Conservation (phyloP, 1,139 yeast genomes). For the Suhomyces guaymorum region DNA sequence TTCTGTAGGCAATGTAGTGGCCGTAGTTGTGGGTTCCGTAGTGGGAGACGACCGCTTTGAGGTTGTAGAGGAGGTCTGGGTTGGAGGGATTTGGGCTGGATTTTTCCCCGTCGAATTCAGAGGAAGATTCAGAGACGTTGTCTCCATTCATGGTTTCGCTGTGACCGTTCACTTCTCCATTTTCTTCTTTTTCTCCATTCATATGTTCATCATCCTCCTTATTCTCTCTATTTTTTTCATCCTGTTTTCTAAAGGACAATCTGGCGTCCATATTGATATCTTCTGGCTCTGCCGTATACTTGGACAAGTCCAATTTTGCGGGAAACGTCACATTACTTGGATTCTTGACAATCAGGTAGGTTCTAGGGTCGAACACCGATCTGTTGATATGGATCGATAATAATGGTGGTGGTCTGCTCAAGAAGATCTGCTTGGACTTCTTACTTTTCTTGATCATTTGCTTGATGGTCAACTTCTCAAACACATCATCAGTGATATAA, state of each 20-base stretch:
- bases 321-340: slow-evolving; percentile 82
- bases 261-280: slow-evolving; percentile 82
- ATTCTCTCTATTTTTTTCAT: slow-evolving; percentile 21
- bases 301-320: slow-evolving; percentile 59
- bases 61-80: slow-evolving; percentile 64
- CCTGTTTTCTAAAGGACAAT: slow-evolving; percentile 66
- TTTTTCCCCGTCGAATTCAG: too few relatives aligned
- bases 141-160: slow-evolving; percentile 3
- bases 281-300: slow-evolving; percentile 67
- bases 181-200: slow-evolving; percentile 4
- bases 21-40: slow-evolving; percentile 96
- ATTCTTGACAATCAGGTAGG: slow-evolving; percentile 82
- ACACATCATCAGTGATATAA: slow-evolving; percentile 77
- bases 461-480: slow-evolving; percentile 70
- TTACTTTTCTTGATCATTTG: slow-evolving; percentile 74
- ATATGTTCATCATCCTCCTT: slow-evolving; percentile 7
- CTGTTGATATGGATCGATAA: slow-evolving; percentile 85
- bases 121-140: slow-evolving; percentile 27
- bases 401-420: slow-evolving; percentile 82
- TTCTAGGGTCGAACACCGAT: slow-evolving; percentile 85
- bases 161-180: slow-evolving; percentile 10
- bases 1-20: slow-evolving; percentile 86
- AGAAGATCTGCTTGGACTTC: slow-evolving; percentile 78
- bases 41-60: slow-evolving; percentile 86
- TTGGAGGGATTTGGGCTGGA: too few relatives aligned